Conservation (phyloP, 2,329 filamentous ascomycete species). For the Cryphonectria radicalis region DNA sequence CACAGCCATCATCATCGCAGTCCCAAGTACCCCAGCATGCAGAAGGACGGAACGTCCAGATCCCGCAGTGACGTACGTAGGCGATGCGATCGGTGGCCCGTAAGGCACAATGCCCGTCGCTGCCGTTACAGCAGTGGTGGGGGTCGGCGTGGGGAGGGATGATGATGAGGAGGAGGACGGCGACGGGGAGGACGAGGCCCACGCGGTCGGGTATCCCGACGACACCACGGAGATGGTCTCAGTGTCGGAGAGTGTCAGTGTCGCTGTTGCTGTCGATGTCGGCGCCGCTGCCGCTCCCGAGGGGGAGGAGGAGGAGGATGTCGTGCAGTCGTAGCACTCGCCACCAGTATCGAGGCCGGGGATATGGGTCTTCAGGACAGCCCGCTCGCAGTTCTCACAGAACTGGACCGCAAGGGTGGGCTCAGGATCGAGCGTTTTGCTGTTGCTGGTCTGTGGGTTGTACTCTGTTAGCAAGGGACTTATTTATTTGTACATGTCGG, state of each 20-base stretch:
- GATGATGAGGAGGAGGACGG: neutral
- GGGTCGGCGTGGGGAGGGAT: neutral
- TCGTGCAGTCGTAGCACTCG: conserved; percentile 34
- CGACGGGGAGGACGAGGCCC: neutral
- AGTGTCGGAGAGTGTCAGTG: conserved; percentile 15
- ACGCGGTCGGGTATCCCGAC: neutral
- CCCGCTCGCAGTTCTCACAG: conserved; percentile 34
- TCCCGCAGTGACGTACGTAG: conserved; percentile 22
- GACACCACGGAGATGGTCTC: conserved; percentile 16
- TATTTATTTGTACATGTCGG: neutral
- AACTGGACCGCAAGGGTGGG: conserved; percentile 34
- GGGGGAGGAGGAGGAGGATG: conserved; percentile 15
- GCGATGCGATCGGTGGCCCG: conserved; percentile 1
- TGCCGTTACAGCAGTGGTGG: neutral
- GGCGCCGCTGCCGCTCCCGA: neutral
- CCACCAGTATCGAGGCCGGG: conserved; percentile 34
- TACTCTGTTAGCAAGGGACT: neutral
- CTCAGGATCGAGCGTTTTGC: conserved; percentile 29
- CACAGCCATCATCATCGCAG: conserved; percentile 14
- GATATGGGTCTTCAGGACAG: conserved; percentile 34
- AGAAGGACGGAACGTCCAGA: conserved; percentile 6
- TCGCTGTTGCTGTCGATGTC: conserved; percentile 7
- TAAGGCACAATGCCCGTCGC: conserved; percentile 6
- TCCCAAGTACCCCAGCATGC: neutral
- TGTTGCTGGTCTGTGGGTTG: conserved; percentile 33